A percentile compares a stretch with the other conserved stretches of the same genome.
Conservation (phyloP, 2,329 filamentous ascomycete species). For the Alternaria triticimaculans region DNA sequence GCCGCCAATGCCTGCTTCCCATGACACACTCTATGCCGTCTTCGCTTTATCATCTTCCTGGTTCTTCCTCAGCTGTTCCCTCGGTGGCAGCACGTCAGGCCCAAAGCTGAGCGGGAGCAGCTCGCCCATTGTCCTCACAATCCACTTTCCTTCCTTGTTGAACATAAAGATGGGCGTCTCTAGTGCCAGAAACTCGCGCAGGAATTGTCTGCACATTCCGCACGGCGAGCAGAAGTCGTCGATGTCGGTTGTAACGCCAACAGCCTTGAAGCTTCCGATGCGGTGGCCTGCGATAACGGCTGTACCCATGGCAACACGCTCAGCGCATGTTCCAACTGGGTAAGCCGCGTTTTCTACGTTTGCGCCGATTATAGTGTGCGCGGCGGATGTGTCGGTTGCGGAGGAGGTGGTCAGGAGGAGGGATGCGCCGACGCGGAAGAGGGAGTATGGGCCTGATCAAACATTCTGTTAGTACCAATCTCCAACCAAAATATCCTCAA, state of each 20-base stretch:
- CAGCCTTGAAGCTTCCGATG: constrained; percentile 62
- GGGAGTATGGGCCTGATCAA: constrained; percentile 76
- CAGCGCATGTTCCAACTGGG: constrained; percentile 93
- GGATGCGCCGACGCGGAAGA: constrained; percentile 87
- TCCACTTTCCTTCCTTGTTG: constrained; percentile 76
- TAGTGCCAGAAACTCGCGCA: constrained; percentile 57
- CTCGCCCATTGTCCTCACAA: constrained; percentile 73
- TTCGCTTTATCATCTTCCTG: constrained; percentile 35
- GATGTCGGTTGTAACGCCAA: constrained; percentile 86
- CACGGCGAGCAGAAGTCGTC: constrained; percentile 67
- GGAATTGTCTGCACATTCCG: constrained; percentile 93
- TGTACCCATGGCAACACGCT: constrained; percentile 82
- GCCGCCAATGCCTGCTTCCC: neutral
- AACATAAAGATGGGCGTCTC: constrained; percentile 87
- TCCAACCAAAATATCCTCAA: neutral
- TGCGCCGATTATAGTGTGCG: constrained; percentile 70
- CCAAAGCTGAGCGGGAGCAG: constrained; percentile 62
- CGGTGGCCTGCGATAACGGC: constrained; percentile 70
- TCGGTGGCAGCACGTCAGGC: constrained; percentile 54
- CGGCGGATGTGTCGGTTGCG: constrained; percentile 46
- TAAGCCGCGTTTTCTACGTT: constrained; percentile 87
- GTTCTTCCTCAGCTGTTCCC: constrained; percentile 41
- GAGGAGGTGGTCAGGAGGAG: constrained; percentile 61
- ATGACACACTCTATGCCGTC: constrained; percentile 8
- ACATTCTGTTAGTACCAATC: neutral